Evolutionary conservation across 768 basidiomycete genomes (phyloP).

Genomic region (Tylopilus subfusipes): DNA sequence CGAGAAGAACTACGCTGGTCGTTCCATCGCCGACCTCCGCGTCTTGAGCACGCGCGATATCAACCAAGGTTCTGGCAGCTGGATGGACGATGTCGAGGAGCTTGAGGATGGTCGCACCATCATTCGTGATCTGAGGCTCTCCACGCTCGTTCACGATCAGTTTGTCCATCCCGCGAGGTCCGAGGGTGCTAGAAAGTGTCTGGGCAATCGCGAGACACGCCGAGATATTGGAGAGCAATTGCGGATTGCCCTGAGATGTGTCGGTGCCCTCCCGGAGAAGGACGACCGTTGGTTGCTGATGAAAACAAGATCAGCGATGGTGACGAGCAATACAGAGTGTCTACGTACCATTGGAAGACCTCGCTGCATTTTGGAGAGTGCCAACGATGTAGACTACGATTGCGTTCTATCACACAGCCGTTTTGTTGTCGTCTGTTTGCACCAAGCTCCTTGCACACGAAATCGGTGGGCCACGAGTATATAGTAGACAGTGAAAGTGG

Average conservation of each 20-base stretch:
- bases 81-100: slow-evolving; percentile 97
- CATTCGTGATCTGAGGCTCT: slow-evolving; percentile 98
- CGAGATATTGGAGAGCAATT: slow-evolving; percentile 92
- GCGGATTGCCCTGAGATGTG: slow-evolving; percentile 89
- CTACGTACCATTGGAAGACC: slow-evolving; percentile 69
- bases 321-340: background rate
- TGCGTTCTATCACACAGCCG: background rate
- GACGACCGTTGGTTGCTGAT: slow-evolving; percentile 94
- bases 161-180: slow-evolving; percentile 99
- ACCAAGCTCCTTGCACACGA: background rate
- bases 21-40: slow-evolving; percentile 99
- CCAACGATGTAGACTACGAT: slow-evolving; percentile 11
- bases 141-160: slow-evolving; percentile 92
- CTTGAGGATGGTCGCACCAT: slow-evolving; percentile 98
- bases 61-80: slow-evolving; percentile 95
- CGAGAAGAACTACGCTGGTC: slow-evolving; percentile 91
- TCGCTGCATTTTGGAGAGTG: slow-evolving; percentile 69
- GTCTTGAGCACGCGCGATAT: slow-evolving; percentile 97
- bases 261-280: slow-evolving; percentile 96
- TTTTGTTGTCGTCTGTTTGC: slow-evolving; percentile 25
- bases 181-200: slow-evolving; percentile 92
- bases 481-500: background rate
- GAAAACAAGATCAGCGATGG: slow-evolving; percentile 17
- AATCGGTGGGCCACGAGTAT: background rate
- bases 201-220: slow-evolving; percentile 93